A percentile compares a stretch with the other conserved stretches of the same genome.
phyloP scores from a whole-genome alignment of 2,329 filamentous ascomycete genomes.

The Alternaria burnsii region DNA sequence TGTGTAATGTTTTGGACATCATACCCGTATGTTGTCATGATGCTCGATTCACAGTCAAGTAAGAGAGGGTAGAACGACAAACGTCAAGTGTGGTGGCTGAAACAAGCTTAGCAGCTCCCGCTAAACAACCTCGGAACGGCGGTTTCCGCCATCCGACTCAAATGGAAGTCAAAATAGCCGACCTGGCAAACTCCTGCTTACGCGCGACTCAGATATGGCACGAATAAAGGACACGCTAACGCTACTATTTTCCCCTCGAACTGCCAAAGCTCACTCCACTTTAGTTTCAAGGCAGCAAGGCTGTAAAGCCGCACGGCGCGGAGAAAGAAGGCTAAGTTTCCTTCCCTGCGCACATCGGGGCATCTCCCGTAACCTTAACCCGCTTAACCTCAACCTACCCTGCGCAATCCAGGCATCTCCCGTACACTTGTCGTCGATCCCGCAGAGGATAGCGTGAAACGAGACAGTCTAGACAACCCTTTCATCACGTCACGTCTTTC shows the following conservation, averaged over 20 bases:
- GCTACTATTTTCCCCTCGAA: slow-evolving; percentile 3
- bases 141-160: neutral
- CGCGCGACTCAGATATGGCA: neutral
- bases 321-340: neutral
- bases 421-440: slow-evolving; percentile 6
- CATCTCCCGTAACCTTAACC: slow-evolving; percentile 7
- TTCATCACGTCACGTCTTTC: slow-evolving; percentile 4
- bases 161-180: neutral
- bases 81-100: neutral
- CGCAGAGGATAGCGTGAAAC: slow-evolving; percentile 3
- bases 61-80: neutral
- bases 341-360: slow-evolving; percentile 1
- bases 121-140: neutral
- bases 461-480: slow-evolving; percentile 7
- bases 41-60: neutral
- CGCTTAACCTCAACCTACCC: neutral
- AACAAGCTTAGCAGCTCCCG: neutral
- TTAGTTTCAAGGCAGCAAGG: slow-evolving; percentile 5
- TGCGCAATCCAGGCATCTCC: slow-evolving; percentile 5
- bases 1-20: neutral
- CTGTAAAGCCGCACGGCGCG: neutral
- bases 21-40: neutral
- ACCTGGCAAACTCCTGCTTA: neutral
- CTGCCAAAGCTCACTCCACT: neutral
- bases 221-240: neutral